Base-by-base conservation (phyloP, 371 early-diverging fungal species). In the Mortierella sp. region DNA sequence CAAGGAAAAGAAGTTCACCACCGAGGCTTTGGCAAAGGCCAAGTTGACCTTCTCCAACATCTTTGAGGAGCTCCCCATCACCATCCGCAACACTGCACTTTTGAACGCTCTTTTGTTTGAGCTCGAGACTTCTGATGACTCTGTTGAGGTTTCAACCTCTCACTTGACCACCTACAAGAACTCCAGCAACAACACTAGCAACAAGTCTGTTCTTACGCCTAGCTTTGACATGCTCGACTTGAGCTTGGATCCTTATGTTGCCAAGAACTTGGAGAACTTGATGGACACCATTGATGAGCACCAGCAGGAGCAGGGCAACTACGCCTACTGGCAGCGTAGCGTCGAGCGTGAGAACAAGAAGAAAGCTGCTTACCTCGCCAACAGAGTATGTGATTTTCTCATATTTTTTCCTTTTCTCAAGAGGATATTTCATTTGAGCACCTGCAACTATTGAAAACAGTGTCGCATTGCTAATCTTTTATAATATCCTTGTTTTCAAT, bases 271-370 rank as follows among this genome's bases (percentile, higher is more conserved):
- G 61, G 96, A 97, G 86, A 87, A 90, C 60, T 88, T 98, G 64
- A 87, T 92, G 78, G 97, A 97, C 45, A 90, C 96, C 22, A 90
- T 96, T 41, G 98, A 97, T 71, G 95, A 94, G 36, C 94, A 96
- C 74, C 93, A 92, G 65, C 95, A 94, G 84, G 96, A 97, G 83
- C 94, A 95, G 72, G 94, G 94, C 91, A 93, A 94, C 85, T 96
- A 95, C 86, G 94, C 94, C 74, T 96, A 95, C 86, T 97, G 97
- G 97, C 93, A 96, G 86, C 92, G 96, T 77, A 92, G 91, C 65
- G 89, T 94, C 78, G 94, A 93, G 70, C 94, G 96, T 84, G 81
- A 81, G 97, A 97, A 84, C 94, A 95, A 86, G 82, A 88, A 76
- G 91, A 81, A 81, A 72, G 81, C 81, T 43, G 81, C 81, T 28